Evolutionary conservation across 148 eudicot genomes (phyloP).

Genomic region (Camellia sinensis): DNA sequence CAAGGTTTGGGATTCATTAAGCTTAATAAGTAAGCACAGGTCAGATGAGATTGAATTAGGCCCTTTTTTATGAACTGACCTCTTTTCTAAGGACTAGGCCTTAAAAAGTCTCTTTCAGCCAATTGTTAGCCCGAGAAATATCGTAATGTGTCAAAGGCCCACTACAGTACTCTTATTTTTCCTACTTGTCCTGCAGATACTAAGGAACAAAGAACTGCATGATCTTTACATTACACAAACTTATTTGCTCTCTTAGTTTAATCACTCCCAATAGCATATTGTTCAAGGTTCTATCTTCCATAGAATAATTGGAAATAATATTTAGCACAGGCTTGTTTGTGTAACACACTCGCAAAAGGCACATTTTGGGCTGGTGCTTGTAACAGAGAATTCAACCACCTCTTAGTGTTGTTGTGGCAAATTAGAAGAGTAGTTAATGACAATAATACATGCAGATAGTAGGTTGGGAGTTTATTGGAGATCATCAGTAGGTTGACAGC

Average conservation of each 20-base stretch:
- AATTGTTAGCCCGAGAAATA: too few relatives aligned
- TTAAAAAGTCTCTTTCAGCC: not conserved
- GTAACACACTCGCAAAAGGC: too few relatives aligned
- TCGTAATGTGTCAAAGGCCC: not conserved
- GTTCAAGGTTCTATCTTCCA: not conserved
- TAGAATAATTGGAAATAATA: too few relatives aligned
- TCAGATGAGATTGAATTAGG: not conserved
- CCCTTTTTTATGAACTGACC: not conserved
- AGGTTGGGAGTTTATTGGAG: too few relatives aligned
- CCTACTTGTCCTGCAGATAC: not conserved
- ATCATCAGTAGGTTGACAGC: too few relatives aligned
- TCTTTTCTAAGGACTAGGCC: not conserved
- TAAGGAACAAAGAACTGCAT: not conserved
- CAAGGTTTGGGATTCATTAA: not conserved
- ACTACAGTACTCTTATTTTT: not conserved
- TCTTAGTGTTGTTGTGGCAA: not conserved
- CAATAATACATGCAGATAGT: too few relatives aligned
- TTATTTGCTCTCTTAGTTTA: not conserved
- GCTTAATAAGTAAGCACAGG: not conserved
- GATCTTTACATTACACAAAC: not conserved
- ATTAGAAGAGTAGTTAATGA: too few relatives aligned
- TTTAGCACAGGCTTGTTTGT: too few relatives aligned
- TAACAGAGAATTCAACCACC: not conserved
- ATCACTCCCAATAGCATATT: not conserved
- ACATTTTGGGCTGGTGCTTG: not conserved